Conservation (phyloP, 2,329 filamentous ascomycete species). For the Fusarium sulawesiense region DNA sequence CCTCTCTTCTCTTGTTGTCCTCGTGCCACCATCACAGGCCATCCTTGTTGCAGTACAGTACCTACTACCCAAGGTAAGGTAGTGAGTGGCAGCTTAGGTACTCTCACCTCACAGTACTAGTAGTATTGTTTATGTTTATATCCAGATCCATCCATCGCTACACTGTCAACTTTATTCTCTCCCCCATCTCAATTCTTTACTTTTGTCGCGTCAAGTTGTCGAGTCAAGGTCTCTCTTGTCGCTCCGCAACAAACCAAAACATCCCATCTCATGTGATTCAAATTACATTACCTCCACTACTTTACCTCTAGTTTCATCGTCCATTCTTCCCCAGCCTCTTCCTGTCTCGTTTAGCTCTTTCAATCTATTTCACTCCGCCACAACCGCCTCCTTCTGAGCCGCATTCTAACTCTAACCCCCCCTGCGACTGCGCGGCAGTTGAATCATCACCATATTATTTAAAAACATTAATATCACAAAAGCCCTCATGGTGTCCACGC, state of each 20-base stretch:
- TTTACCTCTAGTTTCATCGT: slow-evolving; percentile 1
- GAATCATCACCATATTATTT: not conserved
- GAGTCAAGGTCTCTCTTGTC: slow-evolving; percentile 13
- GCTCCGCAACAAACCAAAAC: slow-evolving; percentile 40
- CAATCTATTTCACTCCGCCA: slow-evolving; percentile 29
- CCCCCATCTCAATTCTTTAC: not conserved
- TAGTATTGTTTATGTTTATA: slow-evolving; percentile 19
- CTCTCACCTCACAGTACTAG: not conserved
- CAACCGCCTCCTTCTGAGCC: slow-evolving; percentile 19
- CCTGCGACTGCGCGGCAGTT: slow-evolving; percentile 21
- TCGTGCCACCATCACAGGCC: slow-evolving; percentile 34
- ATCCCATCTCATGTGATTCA: slow-evolving; percentile 44
- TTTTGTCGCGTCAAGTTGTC: slow-evolving; percentile 5
- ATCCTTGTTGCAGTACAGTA: slow-evolving; percentile 15
- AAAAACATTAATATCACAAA: slow-evolving; percentile 17
- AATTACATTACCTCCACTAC: slow-evolving; percentile 1
- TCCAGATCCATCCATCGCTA: not conserved
- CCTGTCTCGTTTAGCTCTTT: slow-evolving; percentile 24
- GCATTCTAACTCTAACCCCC: slow-evolving; percentile 5
- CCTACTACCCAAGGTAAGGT: not conserved
- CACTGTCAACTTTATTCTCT: not conserved
- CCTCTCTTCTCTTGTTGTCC: slow-evolving; percentile 26
- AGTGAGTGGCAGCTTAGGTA: not conserved
- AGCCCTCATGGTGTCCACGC: slow-evolving; percentile 71
- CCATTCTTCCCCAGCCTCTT: slow-evolving; percentile 27